These are phyloP conservation scores for Ganoderma lingzhi DNA, from an alignment of 1,284 basidiomycete species.

Conservation along the genomic window DNA sequence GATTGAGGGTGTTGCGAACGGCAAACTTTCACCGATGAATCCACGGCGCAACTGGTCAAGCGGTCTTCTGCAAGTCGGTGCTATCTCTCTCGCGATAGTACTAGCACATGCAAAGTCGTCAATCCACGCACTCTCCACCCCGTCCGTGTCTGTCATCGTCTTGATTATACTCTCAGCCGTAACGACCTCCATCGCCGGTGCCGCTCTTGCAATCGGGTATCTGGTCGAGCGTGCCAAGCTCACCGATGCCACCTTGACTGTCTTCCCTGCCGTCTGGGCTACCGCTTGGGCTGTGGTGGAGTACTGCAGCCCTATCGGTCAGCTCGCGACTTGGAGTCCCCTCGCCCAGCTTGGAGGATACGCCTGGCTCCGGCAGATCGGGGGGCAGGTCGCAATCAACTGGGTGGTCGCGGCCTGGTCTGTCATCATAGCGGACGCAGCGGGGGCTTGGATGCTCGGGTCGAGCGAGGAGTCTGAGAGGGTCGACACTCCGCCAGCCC, in stretches of 20 bases:
- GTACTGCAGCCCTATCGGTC: conserved; percentile 67
- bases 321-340: conserved; percentile 75
- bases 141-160: conserved; percentile 54
- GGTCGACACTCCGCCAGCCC: conserved; percentile 12
- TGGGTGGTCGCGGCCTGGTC: conserved; percentile 79
- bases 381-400: conserved; percentile 69
- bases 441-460: conserved; percentile 66
- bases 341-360: conserved; percentile 61
- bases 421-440: conserved; percentile 62
- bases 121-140: conserved; percentile 62
- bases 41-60: conserved; percentile 45
- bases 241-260: conserved; percentile 48
- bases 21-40: conserved; percentile 58
- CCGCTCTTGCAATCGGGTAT: conserved; percentile 49
- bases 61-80: conserved; percentile 47
- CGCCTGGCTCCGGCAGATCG: conserved; percentile 62
- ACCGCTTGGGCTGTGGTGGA: conserved; percentile 62
- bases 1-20: no score
- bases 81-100: conserved; percentile 54
- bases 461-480: conserved; percentile 30
- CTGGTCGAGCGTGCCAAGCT: conserved; percentile 38
- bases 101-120: conserved; percentile 59
- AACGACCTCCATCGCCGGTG: conserved; percentile 54
- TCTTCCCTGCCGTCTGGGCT: conserved; percentile 78
- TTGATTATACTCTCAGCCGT: conserved; percentile 50